A percentile compares a stretch with the other conserved stretches of the same genome.
Conservation (phyloP, 2,329 filamentous ascomycete species). For the Stemphylium vesicarium region DNA sequence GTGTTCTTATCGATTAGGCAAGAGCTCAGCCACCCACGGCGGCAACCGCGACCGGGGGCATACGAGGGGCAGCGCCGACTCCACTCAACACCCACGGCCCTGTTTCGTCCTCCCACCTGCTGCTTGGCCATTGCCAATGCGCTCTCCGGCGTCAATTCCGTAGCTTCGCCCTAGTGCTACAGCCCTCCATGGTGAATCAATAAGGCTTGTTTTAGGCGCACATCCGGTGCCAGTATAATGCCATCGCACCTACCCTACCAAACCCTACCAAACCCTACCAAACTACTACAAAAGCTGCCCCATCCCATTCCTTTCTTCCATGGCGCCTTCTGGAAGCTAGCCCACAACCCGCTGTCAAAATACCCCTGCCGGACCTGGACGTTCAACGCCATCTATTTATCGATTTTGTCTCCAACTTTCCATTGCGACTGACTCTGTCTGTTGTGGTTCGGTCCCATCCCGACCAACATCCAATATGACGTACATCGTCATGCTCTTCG, state of each 20-base stretch:
- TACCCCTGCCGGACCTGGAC: neutral
- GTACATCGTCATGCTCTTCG: slow-evolving; percentile 34
- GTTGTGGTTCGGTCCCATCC: neutral
- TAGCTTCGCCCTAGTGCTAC: slow-evolving; percentile 14
- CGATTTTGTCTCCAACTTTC: neutral
- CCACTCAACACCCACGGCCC: slow-evolving; percentile 5
- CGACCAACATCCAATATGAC: slow-evolving; percentile 22
- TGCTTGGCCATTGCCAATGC: neutral
- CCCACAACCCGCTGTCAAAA: slow-evolving; percentile 14
- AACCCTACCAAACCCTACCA: neutral
- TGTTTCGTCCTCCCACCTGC: neutral
- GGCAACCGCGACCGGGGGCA: neutral
- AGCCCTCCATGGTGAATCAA: slow-evolving; percentile 8
- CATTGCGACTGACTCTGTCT: neutral
- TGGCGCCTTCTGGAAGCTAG: slow-evolving; percentile 16
- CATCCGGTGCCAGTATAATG: slow-evolving; percentile 3
- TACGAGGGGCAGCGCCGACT: slow-evolving; percentile 1
- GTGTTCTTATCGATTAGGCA: slow-evolving; percentile 22
- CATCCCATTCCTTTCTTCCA: slow-evolving; percentile 8
- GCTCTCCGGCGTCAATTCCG: slow-evolving; percentile 7
- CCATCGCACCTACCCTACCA: neutral
- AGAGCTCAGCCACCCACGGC: neutral
- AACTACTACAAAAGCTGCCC: slow-evolving; percentile 16
- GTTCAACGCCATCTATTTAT: neutral
- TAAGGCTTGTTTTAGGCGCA: slow-evolving; percentile 4